Percentiles rank a stretch among this genome's conserved stretches.
phyloP scores from a whole-genome alignment of 495 filamentous ascomycete species.

The Bathelium albidoporum region DNA sequence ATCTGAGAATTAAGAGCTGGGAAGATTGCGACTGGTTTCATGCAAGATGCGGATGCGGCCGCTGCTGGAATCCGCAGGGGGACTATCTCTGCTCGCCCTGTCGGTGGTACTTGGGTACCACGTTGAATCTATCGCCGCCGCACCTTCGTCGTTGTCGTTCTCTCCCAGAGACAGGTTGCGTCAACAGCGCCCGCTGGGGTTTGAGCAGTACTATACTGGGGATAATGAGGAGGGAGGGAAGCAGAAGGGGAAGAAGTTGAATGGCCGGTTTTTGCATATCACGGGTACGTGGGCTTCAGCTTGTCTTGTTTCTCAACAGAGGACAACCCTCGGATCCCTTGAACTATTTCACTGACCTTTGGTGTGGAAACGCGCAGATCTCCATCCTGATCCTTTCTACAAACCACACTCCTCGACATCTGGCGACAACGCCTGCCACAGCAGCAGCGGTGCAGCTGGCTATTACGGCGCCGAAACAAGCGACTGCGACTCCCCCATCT shows the following conservation, averaged over 20 bases:
- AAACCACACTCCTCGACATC: constrained; percentile 60
- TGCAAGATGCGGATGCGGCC: neutral
- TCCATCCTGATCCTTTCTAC: constrained; percentile 86
- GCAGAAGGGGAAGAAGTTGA: constrained; percentile 35
- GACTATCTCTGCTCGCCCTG: neutral
- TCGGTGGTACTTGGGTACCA: neutral
- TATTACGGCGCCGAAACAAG: constrained; percentile 72
- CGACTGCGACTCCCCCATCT: constrained; percentile 75
- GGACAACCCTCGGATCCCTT: neutral
- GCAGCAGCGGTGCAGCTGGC: constrained; percentile 65
- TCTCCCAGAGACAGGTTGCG: neutral
- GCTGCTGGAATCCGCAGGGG: neutral
- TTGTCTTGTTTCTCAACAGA: neutral
- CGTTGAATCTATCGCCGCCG: neutral
- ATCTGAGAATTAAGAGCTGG: neutral
- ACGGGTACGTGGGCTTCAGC: constrained; percentile 52
- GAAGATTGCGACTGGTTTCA: neutral
- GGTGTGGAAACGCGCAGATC: constrained; percentile 42
- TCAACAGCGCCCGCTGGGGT: neutral
- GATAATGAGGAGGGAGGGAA: neutral
- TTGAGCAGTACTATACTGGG: neutral
- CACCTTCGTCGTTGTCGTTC: neutral
- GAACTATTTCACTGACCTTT: neutral
- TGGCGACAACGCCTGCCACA: constrained; percentile 64
- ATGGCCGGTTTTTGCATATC: constrained; percentile 86